Evolutionary conservation across 305 asterid species (phyloP), one percentile per base, ranked within the genome.

Genomic region (Fraxinus angustifolia): DNA sequence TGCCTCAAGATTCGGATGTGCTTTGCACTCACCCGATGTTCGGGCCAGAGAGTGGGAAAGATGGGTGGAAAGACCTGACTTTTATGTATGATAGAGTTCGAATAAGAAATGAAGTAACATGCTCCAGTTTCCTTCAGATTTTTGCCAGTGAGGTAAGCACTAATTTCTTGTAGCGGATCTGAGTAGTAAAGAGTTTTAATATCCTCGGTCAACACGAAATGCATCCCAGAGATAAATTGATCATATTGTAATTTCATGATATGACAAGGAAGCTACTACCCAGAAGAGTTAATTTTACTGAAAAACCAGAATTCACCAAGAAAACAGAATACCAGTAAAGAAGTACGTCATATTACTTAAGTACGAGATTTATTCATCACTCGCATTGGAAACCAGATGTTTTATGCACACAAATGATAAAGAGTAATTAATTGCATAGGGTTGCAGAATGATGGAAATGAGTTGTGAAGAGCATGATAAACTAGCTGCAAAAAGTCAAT

Each of bases 1-100:
- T 95, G 85, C 98, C 99, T 14, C 77, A 19, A 45, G 97, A 91
- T 23, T 88, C 92, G 0, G 99, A 93, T 78, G 88, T 93, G 88
- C 84, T 93, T 33, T 95, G 99, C 90, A 92, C 98, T 10, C 99
- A 95, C 79, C 99, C 99, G 0, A 93, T 95, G 98, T 95, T 95
- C 56, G 99, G 99, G 76, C 98, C 98, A 0, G 92, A 92, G 60
- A 95, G 99, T 36, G 99, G 99, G 38, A 88, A 84, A 71, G 79
- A 91, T 86, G 96, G 98, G 36, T 95, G 99, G 99, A 82, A 73
- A 12, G 92, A 81, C 67, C 92, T 95, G 68, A 68, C 82, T 73
- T 92, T 95, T 82, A 88, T 93, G 94, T 92, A 81, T 42, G 97
- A 95, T 21, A 93, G 83, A 84, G 91, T 91, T 42, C 91, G 95